Conservation (phyloP, 768 basidiomycete genomes). For the Boletus barrowsii region DNA sequence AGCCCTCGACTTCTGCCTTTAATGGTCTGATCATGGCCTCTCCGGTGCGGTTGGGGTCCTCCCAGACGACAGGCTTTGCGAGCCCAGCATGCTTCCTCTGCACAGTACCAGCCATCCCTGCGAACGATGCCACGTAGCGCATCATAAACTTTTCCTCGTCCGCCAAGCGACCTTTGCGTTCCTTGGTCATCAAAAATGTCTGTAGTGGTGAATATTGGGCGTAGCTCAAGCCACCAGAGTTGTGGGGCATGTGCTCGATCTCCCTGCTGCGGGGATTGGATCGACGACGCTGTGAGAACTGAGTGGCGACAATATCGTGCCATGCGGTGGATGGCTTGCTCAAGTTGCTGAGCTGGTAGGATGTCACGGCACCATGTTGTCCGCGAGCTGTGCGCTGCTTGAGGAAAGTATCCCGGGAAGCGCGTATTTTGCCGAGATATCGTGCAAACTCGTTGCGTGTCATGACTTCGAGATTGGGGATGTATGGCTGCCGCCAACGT, state of each 20-base stretch:
- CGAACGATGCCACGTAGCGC: conserved; percentile 31
- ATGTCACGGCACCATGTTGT: conserved; percentile 18
- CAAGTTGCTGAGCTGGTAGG: conserved; percentile 27
- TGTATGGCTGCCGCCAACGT: conserved; percentile 28
- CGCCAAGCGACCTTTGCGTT: conserved; percentile 60
- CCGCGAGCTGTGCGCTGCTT: conserved; percentile 20
- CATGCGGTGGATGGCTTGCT: conserved; percentile 19
- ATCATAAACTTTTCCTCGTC: conserved; percentile 23
- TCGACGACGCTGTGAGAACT: conserved; percentile 23
- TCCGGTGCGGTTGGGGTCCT: conserved; percentile 27
- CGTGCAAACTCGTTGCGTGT: conserved; percentile 50
- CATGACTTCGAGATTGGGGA: conserved; percentile 63
- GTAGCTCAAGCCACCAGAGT: conserved; percentile 61
- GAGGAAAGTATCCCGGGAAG: conserved; percentile 59
- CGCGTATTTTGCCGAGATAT: conserved; percentile 59
- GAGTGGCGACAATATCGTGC: conserved; percentile 24
- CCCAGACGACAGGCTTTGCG: conserved; percentile 25
- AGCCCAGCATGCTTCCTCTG: conserved; percentile 16
- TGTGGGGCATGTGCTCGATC: conserved; percentile 68
- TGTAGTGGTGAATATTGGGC: conserved; percentile 52
- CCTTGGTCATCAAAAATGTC: conserved; percentile 44
- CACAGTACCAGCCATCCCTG: conserved; percentile 27
- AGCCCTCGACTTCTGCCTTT: conserved; percentile 27
- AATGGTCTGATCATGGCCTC: conserved; percentile 30
- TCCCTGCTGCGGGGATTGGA: conserved; percentile 24